These are phyloP conservation scores for Spizellomyces sp. DNA, from an alignment of 192 early-diverging fungal genomes.

Conservation along the genomic window DNA sequence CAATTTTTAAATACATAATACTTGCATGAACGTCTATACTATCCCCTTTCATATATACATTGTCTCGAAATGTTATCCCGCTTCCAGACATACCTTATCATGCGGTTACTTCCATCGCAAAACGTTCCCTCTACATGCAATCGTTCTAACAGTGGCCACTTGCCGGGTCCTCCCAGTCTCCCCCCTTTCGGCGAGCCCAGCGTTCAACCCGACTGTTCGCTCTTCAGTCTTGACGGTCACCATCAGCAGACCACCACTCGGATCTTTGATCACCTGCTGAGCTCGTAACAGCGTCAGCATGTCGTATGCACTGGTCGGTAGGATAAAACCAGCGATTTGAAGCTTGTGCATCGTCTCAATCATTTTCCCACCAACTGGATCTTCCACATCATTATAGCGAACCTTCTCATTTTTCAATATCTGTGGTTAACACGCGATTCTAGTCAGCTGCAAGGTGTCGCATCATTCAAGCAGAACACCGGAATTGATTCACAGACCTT, in stretches of 20 bases:
- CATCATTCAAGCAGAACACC: neutral
- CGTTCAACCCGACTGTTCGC: constrained; percentile 18
- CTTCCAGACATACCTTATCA: neutral
- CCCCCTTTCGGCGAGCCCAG: neutral
- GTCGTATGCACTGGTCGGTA: constrained; percentile 12
- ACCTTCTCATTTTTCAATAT: constrained; percentile 22
- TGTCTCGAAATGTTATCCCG: neutral
- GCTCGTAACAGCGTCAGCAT: neutral
- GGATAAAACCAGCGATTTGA: constrained; percentile 16
- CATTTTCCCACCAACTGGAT: neutral
- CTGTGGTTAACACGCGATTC: constrained; percentile 6
- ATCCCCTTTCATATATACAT: neutral
- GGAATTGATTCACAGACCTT: neutral
- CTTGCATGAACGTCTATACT: too few species aligned
- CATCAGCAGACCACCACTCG: constrained; percentile 4
- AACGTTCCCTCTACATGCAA: neutral
- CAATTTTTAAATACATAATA: too few species aligned
- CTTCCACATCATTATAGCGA: constrained; percentile 14
- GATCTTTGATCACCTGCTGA: neutral
- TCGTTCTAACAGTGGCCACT: neutral
- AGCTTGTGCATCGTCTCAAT: constrained; percentile 20
- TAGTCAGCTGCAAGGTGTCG: neutral
- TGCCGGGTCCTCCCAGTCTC: neutral
- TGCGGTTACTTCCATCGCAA: constrained; percentile 1
- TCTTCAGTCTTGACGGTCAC: constrained; percentile 4